phyloP scores from a whole-genome alignment of 228 moss, liverwort and hornwort species.

The Sphagnum fallax region DNA sequence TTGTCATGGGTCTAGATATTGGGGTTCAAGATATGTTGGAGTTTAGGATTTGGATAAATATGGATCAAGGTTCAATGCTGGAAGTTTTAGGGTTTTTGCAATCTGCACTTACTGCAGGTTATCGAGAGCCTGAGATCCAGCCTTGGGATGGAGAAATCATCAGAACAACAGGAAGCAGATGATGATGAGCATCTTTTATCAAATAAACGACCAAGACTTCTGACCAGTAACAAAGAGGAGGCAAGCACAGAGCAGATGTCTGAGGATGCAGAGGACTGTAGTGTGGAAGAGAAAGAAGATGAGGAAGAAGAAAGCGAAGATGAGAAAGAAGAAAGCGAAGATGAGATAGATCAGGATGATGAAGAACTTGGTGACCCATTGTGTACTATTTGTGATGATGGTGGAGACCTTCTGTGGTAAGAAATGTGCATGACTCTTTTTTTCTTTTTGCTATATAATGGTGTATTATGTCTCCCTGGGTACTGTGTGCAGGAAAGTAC shows the following conservation, averaged over 20 bases:
- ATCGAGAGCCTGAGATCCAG: too few relatives aligned
- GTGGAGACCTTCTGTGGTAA: conserved; percentile 66
- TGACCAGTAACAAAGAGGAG: background rate
- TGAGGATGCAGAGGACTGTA: conserved; percentile 10
- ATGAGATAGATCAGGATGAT: conserved; percentile 33
- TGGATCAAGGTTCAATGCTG: too few relatives aligned
- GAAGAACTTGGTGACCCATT: conserved; percentile 57
- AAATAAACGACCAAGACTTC: conserved; percentile 14
- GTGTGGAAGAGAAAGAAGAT: conserved; percentile 20
- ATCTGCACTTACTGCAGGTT: too few relatives aligned
- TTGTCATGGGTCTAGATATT: background rate
- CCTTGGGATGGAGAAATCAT: too few relatives aligned
- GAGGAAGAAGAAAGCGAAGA: conserved; percentile 11
- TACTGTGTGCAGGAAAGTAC: background rate
- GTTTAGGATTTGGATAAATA: conserved; percentile 6
- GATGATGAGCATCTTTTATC: background rate
- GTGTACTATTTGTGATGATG: conserved; percentile 88
- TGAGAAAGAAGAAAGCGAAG: conserved; percentile 10
- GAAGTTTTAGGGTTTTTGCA: too few relatives aligned
- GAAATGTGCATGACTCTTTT: background rate
- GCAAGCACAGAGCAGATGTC: conserved; percentile 5
- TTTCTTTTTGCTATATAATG: background rate
- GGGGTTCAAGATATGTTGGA: background rate
- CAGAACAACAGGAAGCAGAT: too few relatives aligned
- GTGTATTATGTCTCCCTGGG: too few relatives aligned